These are phyloP conservation scores for Talaromyces pinophilus DNA, from an alignment of 2,329 filamentous ascomycete genomes.

Conservation along the genomic window DNA sequence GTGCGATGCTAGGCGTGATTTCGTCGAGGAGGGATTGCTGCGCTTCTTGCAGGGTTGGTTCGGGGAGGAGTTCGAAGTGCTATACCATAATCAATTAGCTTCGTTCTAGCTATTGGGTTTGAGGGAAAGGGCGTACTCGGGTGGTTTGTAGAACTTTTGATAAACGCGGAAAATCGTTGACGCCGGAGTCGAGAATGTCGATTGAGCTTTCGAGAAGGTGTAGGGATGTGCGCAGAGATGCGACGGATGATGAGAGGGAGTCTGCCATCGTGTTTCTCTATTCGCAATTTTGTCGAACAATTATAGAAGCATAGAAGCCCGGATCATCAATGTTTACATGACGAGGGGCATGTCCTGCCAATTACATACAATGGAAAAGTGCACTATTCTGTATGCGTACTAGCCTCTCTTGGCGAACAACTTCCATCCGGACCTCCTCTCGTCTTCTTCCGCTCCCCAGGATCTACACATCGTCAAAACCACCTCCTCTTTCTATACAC, in stretches of 20 bases:
- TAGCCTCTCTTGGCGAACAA: slow-evolving; percentile 25
- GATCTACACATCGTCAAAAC: slow-evolving; percentile 36
- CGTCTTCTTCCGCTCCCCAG: slow-evolving; percentile 35
- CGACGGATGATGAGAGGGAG: slow-evolving; percentile 61
- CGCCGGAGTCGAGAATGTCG: slow-evolving; percentile 61
- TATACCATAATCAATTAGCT: slow-evolving; percentile 39
- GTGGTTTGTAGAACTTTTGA: slow-evolving; percentile 65
- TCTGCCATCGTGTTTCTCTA: slow-evolving; percentile 38
- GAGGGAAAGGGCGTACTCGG: slow-evolving; percentile 47
- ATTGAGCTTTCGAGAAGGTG: slow-evolving; percentile 64
- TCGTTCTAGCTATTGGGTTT: background rate
- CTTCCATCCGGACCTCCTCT: slow-evolving; percentile 41
- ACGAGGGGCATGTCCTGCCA: slow-evolving; percentile 3
- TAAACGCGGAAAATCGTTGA: slow-evolving; percentile 64
- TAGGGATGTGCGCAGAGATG: slow-evolving; percentile 62
- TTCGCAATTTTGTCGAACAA: slow-evolving; percentile 15
- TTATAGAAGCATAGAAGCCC: background rate
- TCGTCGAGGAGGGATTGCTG: slow-evolving; percentile 84
- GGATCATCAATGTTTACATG: slow-evolving; percentile 16
- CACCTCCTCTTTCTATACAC: slow-evolving; percentile 22
- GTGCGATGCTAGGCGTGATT: slow-evolving; percentile 81
- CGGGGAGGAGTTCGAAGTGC: slow-evolving; percentile 92
- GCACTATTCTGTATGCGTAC: background rate
- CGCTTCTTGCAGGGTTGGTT: slow-evolving; percentile 76
- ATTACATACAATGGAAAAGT: background rate